These are phyloP conservation scores for Curvularia lunata DNA, from an alignment of 2,329 filamentous ascomycete species.

Conservation along the genomic window DNA sequence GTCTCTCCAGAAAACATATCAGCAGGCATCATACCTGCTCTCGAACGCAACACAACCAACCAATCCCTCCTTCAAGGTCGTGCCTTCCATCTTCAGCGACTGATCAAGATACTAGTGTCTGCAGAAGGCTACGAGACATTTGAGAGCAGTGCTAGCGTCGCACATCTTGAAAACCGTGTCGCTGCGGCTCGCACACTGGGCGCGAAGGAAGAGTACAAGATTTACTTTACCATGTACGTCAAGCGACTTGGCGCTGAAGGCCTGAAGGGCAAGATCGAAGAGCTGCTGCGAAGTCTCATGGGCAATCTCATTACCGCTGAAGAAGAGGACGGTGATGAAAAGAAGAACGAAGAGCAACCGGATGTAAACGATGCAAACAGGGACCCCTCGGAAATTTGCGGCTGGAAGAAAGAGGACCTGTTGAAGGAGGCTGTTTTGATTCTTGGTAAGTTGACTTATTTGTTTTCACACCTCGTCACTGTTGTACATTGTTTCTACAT, in stretches of 20 bases:
- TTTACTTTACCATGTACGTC: conserved; percentile 98
- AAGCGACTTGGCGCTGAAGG: conserved; percentile 94
- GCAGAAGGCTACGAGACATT: conserved; percentile 92
- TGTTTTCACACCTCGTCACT: not conserved
- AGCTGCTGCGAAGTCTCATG: conserved; percentile 81
- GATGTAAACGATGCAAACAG: conserved; percentile 57
- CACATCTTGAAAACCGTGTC: conserved; percentile 92
- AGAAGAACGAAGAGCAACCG: conserved; percentile 65
- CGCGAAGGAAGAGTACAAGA: conserved; percentile 87
- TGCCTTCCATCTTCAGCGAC: conserved; percentile 86
- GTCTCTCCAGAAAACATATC: conserved; percentile 70
- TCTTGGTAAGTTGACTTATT: conserved; percentile 66
- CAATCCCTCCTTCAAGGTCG: conserved; percentile 91
- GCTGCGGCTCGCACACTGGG: conserved; percentile 85
- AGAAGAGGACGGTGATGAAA: conserved; percentile 64
- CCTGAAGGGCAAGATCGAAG: conserved; percentile 85
- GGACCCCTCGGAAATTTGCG: conserved; percentile 76
- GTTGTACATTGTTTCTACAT: not conserved
- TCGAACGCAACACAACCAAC: conserved; percentile 93
- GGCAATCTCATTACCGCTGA: conserved; percentile 69
- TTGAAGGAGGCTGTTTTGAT: conserved; percentile 91
- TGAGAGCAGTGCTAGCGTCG: conserved; percentile 88
- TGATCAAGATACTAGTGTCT: conserved; percentile 87
- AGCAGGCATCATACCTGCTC: conserved; percentile 87
- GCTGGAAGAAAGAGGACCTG: conserved; percentile 87